phyloP scores from a whole-genome alignment of 2,329 filamentous ascomycete species.

The Fonsecaea nubica region DNA sequence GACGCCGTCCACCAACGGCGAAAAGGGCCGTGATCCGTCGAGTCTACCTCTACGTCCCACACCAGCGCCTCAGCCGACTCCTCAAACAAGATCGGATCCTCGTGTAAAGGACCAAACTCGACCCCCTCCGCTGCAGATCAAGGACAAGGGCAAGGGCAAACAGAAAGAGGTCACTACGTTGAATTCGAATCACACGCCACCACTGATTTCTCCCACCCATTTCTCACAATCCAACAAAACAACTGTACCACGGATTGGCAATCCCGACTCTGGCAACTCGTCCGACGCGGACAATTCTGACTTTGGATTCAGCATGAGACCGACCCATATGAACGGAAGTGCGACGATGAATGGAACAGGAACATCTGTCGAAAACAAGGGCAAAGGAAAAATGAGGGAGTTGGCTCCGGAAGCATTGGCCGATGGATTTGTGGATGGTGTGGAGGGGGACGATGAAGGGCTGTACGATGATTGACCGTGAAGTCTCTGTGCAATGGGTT shows the following conservation, averaged over 20 bases:
- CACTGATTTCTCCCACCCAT: neutral
- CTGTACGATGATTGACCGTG: conserved; percentile 30
- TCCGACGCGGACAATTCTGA: conserved; percentile 45
- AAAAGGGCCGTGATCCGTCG: conserved; percentile 39
- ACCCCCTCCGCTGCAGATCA: conserved; percentile 1
- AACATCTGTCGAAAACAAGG: conserved; percentile 43
- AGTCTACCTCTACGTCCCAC: conserved; percentile 42
- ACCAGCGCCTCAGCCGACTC: conserved; percentile 5
- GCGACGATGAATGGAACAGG: conserved; percentile 41
- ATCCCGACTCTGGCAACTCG: conserved; percentile 39
- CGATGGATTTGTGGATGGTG: conserved; percentile 40
- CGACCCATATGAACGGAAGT: conserved; percentile 43
- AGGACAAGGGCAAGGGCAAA: conserved; percentile 38
- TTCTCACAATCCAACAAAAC: conserved; percentile 12
- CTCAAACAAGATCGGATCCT: conserved; percentile 1
- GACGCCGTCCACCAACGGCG: conserved; percentile 45
- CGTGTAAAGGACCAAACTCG: conserved; percentile 7
- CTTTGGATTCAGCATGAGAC: conserved; percentile 42
- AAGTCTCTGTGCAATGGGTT: neutral
- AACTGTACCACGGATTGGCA: conserved; percentile 35
- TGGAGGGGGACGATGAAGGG: conserved; percentile 35
- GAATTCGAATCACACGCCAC: conserved; percentile 8
- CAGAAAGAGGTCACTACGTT: conserved; percentile 32
- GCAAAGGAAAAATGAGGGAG: conserved; percentile 46
- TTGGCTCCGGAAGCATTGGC: conserved; percentile 41